These are phyloP conservation scores for Cyclotella baltica DNA, from an alignment of 108 stramenopile genomes.

Conservation along the genomic window DNA sequence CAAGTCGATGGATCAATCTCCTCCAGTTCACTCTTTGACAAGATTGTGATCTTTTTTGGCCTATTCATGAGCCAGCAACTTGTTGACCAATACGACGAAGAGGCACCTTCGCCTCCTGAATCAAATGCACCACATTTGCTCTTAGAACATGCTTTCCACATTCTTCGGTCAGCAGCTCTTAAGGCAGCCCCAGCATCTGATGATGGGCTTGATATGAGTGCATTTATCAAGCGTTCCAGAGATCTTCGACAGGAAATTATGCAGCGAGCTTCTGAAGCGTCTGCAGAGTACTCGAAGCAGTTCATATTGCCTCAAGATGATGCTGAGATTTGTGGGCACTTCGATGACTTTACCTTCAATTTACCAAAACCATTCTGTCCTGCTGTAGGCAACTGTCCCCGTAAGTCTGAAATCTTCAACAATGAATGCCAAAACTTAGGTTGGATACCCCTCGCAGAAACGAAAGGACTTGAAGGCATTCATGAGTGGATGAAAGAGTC, in stretches of 20 bases:
- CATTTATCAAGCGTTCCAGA: constrained; percentile 23
- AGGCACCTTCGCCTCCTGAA: neutral
- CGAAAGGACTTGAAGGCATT: constrained; percentile 5
- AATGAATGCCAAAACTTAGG: constrained; percentile 22
- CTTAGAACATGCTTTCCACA: constrained; percentile 31
- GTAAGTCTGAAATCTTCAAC: constrained; percentile 12
- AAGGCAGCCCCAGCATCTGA: constrained; percentile 30
- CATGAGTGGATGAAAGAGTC: constrained; percentile 19
- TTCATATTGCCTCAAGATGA: constrained; percentile 18
- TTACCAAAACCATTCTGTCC: constrained; percentile 3
- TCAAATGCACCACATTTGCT: constrained; percentile 32
- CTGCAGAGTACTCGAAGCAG: constrained; percentile 13
- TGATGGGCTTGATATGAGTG: constrained; percentile 31
- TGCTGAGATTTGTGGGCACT: constrained; percentile 9
- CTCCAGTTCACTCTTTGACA: constrained; percentile 14
- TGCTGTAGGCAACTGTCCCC: neutral
- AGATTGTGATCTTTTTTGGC: constrained; percentile 35
- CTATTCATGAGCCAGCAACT: constrained; percentile 8
- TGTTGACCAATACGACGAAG: constrained; percentile 10
- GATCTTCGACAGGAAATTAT: constrained; percentile 10
- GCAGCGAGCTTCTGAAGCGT: constrained; percentile 1
- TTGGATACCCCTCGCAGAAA: constrained; percentile 7
- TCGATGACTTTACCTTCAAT: constrained; percentile 20
- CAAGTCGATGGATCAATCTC: neutral
- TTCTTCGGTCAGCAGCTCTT: constrained; percentile 23